Conservation (phyloP, 2,329 filamentous ascomycete species). For the Arthrobotrys entomopaga region DNA sequence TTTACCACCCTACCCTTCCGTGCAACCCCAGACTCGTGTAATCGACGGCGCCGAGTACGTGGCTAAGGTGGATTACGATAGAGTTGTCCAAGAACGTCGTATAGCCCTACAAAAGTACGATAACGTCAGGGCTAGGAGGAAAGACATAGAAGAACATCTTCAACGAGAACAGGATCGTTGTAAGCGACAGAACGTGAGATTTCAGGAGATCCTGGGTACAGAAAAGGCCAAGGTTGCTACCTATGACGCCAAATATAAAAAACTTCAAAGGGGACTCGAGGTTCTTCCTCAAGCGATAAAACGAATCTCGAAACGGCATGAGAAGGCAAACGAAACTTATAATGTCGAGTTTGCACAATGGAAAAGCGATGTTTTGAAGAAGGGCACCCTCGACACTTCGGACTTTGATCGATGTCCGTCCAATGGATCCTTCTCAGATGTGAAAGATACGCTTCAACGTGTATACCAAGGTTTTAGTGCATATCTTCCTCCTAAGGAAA, state of each 20-base stretch:
- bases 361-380: slow-evolving; percentile 14
- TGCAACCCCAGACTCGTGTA: neutral
- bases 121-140: neutral
- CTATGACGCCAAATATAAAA: slow-evolving; percentile 26
- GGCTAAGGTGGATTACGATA: slow-evolving; percentile 12
- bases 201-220: slow-evolving; percentile 6
- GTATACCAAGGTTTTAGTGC: slow-evolving; percentile 3
- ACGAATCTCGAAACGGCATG: neutral
- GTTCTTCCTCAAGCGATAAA: slow-evolving; percentile 1
- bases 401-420: slow-evolving; percentile 20
- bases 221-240: slow-evolving; percentile 27
- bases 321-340: slow-evolving; percentile 2
- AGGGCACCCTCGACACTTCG: slow-evolving; percentile 5
- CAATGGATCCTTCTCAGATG: slow-evolving; percentile 4
- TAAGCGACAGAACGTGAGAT: neutral
- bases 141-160: neutral
- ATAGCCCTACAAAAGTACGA: slow-evolving; percentile 11
- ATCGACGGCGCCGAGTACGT: slow-evolving; percentile 31
- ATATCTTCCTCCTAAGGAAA: neutral
- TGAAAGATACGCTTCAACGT: slow-evolving; percentile 6
- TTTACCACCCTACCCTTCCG: neutral
- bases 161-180: neutral
- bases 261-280: slow-evolving; percentile 2
- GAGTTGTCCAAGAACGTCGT: slow-evolving; percentile 7
- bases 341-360: slow-evolving; percentile 10